phyloP scores from a whole-genome alignment of 2,329 filamentous ascomycete species.

The Alternaria tenuissima region DNA sequence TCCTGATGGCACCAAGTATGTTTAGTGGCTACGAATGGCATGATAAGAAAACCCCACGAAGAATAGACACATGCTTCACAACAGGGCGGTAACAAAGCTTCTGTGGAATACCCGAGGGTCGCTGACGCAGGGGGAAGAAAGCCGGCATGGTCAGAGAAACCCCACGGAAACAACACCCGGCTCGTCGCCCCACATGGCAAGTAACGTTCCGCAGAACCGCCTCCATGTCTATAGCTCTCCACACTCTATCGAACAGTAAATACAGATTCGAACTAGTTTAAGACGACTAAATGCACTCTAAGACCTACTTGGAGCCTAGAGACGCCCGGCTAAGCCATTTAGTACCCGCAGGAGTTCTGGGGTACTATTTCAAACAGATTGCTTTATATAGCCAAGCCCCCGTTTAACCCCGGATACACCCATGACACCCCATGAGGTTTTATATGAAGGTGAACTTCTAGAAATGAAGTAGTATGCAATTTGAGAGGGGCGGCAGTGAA shows the following conservation, averaged over 20 bases:
- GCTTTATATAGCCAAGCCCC: conserved; percentile 30
- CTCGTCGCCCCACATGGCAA: conserved; percentile 15
- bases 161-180: conserved; percentile 3
- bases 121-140: conserved; percentile 1
- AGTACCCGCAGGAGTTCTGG: conserved; percentile 11
- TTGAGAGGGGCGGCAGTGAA: not conserved
- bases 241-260: not conserved
- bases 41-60: not conserved
- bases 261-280: not conserved
- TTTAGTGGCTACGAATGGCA: not conserved
- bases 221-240: not conserved
- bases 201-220: conserved; percentile 10
- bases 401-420: conserved; percentile 20
- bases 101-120: not conserved
- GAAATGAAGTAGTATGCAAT: conserved; percentile 19
- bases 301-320: conserved; percentile 1
- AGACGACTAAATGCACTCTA: conserved; percentile 7
- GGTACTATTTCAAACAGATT: conserved; percentile 27
- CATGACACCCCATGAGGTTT: conserved; percentile 11
- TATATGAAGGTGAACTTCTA: conserved; percentile 18
- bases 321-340: conserved; percentile 9
- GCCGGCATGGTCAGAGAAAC: not conserved
- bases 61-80: not conserved
- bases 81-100: not conserved
- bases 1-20: not conserved